Percentiles rank a stretch among this genome's conserved stretches.
phyloP scores from a whole-genome alignment of 169 alveolate genomes.

The Eimeria necatrix region DNA sequence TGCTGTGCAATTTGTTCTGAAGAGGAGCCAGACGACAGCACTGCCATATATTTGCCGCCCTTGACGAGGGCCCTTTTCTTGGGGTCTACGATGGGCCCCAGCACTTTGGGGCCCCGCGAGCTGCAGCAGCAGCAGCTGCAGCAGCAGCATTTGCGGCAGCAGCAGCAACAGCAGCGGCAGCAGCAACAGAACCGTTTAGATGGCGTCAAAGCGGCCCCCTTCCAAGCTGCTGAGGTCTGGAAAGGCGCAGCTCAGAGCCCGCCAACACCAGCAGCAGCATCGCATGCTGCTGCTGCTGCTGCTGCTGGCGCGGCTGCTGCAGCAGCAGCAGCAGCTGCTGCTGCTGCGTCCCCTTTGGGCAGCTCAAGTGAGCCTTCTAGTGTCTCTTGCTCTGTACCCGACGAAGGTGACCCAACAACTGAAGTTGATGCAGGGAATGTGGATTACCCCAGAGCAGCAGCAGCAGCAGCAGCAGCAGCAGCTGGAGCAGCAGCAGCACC shows the following conservation, averaged over 20 bases:
- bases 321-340: slow-evolving; percentile 10
- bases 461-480: slow-evolving; percentile 35
- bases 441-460: neutral
- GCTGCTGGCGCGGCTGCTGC: neutral
- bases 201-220: too few species aligned
- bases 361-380: neutral
- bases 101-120: too few species aligned
- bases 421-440: neutral
- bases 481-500: too few species aligned
- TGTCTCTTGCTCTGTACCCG: slow-evolving; percentile 9
- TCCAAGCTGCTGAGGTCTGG: neutral
- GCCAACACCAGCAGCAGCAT: neutral
- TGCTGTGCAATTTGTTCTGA: neutral
- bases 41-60: neutral
- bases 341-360: neutral
- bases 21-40: neutral
- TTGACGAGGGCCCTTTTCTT: neutral
- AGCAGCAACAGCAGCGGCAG: too few species aligned
- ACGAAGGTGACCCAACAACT: neutral
- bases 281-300: slow-evolving; percentile 40
- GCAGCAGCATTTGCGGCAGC: too few species aligned
- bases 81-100: neutral
- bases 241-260: neutral
- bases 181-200: too few species aligned
- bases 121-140: too few species aligned